A percentile compares a stretch with the other conserved stretches of the same genome.
phyloP scores from a whole-genome alignment of 345 rosid genomes.

The Camelina laxa region DNA sequence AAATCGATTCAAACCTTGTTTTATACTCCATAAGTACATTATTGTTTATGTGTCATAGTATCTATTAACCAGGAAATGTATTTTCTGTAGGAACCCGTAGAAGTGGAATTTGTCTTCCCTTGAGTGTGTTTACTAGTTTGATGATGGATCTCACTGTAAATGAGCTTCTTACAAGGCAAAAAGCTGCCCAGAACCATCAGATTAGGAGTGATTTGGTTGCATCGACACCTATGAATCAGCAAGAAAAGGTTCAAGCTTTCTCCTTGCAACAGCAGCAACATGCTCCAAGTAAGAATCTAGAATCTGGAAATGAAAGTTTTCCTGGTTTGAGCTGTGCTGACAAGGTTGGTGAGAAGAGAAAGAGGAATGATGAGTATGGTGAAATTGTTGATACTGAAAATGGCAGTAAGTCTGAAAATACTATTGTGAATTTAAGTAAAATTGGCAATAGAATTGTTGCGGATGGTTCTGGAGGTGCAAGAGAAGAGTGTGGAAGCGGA shows the following conservation, averaged over 20 bases:
- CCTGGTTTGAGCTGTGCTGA: not conserved
- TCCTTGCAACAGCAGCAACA: not conserved
- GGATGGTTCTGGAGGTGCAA: not conserved
- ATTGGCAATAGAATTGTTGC: not conserved
- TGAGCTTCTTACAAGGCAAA: not conserved
- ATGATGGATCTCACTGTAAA: not conserved
- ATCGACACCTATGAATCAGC: not conserved
- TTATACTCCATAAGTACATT: too few species aligned
- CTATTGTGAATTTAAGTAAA: constrained; percentile 27
- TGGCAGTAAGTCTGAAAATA: constrained; percentile 49
- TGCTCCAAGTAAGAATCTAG: constrained; percentile 2
- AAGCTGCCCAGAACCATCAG: not conserved
- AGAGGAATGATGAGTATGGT: constrained; percentile 23
- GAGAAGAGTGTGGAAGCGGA: not conserved
- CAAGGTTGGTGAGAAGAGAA: constrained; percentile 32
- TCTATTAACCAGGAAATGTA: not conserved
- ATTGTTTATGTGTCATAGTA: too few species aligned
- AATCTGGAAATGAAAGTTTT: not conserved
- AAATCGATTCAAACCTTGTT: not conserved
- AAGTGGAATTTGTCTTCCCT: not conserved
- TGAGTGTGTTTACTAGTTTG: not conserved
- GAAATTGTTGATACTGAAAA: constrained; percentile 13
- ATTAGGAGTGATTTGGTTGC: not conserved
- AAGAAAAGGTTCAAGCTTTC: not conserved
- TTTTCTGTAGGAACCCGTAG: not conserved